Conservation (phyloP, 352 stramenopile genomes). For the Hyaloperonospora arabidopsidis region DNA sequence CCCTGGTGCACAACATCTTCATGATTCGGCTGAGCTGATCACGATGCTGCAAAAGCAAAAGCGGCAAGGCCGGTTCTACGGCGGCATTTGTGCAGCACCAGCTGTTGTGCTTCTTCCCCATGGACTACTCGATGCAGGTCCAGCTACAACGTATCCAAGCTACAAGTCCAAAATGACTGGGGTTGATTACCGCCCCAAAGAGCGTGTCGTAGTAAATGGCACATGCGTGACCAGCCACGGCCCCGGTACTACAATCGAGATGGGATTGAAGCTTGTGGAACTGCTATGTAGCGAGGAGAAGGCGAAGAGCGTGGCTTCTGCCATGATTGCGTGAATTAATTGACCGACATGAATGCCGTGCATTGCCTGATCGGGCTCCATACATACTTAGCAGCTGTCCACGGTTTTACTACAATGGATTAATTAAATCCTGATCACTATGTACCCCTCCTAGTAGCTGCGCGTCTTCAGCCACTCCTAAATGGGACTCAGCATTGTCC, state of each 20-base stretch:
- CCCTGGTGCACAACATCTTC: constrained; percentile 49
- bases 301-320: constrained; percentile 43
- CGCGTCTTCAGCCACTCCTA: too few relatives aligned
- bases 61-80: constrained; percentile 45
- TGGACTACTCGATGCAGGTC: constrained; percentile 33
- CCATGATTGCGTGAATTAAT: not conserved
- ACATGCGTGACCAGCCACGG: constrained; percentile 68
- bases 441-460: too few relatives aligned
- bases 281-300: constrained; percentile 50
- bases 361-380: too few relatives aligned
- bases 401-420: too few relatives aligned
- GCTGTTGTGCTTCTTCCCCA: constrained; percentile 52
- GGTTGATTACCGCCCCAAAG: constrained; percentile 28
- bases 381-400: too few relatives aligned
- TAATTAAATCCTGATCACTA: too few relatives aligned
- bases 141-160: constrained; percentile 44
- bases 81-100: constrained; percentile 61
- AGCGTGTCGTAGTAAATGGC: constrained; percentile 50
- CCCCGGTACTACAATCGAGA: constrained; percentile 62
- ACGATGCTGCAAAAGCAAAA: constrained; percentile 55
- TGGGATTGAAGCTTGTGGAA: constrained; percentile 65
- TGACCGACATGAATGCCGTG: too few relatives aligned
- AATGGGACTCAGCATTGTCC: too few relatives aligned
- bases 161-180: constrained; percentile 45
- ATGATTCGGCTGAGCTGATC: constrained; percentile 41